These are phyloP conservation scores for Vitis cinerea DNA, from an alignment of 164 flowering plant genomes.

Conservation along the genomic window DNA sequence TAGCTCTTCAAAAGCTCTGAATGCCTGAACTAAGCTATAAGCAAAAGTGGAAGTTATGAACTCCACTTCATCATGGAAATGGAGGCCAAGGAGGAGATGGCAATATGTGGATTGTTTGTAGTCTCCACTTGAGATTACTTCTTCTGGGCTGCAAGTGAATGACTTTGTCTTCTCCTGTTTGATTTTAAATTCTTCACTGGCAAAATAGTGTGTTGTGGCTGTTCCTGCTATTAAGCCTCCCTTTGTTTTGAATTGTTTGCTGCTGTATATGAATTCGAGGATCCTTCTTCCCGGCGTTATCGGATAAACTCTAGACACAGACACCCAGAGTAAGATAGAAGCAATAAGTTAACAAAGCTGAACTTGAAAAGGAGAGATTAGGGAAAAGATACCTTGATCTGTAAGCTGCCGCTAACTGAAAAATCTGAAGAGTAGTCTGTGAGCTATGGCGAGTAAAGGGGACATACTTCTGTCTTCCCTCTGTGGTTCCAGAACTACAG, in stretches of 20 bases:
- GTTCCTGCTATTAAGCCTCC: slow-evolving; percentile 77
- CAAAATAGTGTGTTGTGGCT: slow-evolving; percentile 82
- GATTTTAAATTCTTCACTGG: slow-evolving; percentile 71
- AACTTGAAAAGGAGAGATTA: not conserved
- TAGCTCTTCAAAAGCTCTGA: slow-evolving; percentile 53
- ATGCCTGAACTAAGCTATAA: slow-evolving; percentile 71
- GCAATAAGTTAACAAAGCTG: not conserved
- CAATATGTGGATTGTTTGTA: slow-evolving; percentile 78
- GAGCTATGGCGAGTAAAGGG: slow-evolving; percentile 84
- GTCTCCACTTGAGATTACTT: slow-evolving; percentile 71
- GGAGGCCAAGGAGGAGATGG: slow-evolving; percentile 81
- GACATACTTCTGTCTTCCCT: slow-evolving; percentile 76
- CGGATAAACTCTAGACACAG: slow-evolving; percentile 55
- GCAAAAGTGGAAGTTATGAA: slow-evolving; percentile 85
- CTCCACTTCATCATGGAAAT: slow-evolving; percentile 53
- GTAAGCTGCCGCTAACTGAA: slow-evolving; percentile 72
- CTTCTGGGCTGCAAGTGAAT: slow-evolving; percentile 82
- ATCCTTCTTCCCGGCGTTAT: slow-evolving; percentile 63
- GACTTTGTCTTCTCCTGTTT: slow-evolving; percentile 67
- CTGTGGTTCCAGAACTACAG: slow-evolving; percentile 89
- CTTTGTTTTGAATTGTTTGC: slow-evolving; percentile 64
- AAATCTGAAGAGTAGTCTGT: slow-evolving; percentile 72
- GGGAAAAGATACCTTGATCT: slow-evolving; percentile 62
- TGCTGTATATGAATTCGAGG: slow-evolving; percentile 82
- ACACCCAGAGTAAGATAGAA: not conserved